Evolutionary conservation across 2,329 filamentous ascomycete species (phyloP).

Genomic region (Aspergillus pseudoterreus): DNA sequence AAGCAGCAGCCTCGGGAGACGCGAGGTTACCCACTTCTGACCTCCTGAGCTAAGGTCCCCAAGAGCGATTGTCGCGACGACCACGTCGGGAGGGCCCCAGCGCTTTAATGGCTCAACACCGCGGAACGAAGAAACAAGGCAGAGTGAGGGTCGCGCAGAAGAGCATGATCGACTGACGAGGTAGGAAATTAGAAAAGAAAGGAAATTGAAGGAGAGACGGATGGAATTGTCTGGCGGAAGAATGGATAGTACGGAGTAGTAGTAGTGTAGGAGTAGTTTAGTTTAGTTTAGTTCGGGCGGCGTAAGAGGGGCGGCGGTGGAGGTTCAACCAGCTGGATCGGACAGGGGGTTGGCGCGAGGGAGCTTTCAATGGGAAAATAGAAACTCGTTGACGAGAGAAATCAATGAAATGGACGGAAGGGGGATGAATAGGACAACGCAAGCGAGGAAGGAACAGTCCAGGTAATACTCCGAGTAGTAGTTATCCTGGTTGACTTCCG

Average conservation of each 20-base stretch:
- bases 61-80: not conserved
- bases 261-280: not conserved
- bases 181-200: conserved; percentile 7
- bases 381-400: no score
- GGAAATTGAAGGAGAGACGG: conserved; percentile 2
- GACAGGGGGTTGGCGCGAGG: not conserved
- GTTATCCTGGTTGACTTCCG: no score
- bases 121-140: conserved; percentile 19
- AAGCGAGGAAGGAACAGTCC: no score
- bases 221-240: conserved; percentile 8
- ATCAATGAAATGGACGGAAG: no score
- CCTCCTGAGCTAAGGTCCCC: not conserved
- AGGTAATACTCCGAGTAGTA: no score
- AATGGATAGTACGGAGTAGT: not conserved
- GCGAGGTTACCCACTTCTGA: conserved; percentile 6
- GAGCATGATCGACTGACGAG: conserved; percentile 22
- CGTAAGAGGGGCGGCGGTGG: not conserved
- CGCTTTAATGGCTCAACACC: conserved; percentile 18
- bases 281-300: not conserved
- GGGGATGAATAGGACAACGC: no score
- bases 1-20: conserved; percentile 18
- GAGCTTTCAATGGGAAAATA: not conserved
- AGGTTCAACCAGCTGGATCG: not conserved
- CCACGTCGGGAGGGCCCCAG: not conserved
- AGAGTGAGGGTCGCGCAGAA: conserved; percentile 13